Conservation (phyloP, 306 rosid genomes). For the Cotoneaster glaucophyllus region DNA sequence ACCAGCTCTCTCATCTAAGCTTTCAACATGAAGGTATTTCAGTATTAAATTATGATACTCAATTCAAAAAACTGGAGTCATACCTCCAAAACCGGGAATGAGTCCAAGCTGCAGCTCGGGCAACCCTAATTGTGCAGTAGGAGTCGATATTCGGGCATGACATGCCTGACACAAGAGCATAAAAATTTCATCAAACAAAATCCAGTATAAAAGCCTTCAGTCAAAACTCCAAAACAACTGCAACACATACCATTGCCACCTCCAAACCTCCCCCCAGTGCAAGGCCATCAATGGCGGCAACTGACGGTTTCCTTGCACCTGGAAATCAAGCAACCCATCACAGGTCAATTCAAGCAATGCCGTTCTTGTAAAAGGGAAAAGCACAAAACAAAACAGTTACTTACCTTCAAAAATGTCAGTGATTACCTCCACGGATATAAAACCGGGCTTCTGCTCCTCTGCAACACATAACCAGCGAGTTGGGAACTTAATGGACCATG, state of each 20-base stretch:
- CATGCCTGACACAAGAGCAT: constrained; percentile 51
- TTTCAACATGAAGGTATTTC: not conserved
- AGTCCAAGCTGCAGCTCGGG: constrained; percentile 98
- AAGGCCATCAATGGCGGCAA: constrained; percentile 97
- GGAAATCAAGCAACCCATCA: constrained; percentile 16
- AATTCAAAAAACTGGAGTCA: not conserved
- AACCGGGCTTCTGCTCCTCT: constrained; percentile 55
- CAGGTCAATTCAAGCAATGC: constrained; percentile 1
- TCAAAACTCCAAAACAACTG: not conserved
- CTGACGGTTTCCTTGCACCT: constrained; percentile 83
- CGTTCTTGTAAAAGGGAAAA: not conserved
- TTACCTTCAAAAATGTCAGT: constrained; percentile 75
- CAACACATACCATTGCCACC: constrained; percentile 77
- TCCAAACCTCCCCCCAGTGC: constrained; percentile 99
- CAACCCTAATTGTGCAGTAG: constrained; percentile 83
- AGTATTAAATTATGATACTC: not conserved
- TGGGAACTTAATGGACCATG: constrained; percentile 6
- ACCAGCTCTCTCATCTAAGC: not conserved
- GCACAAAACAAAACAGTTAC: not conserved
- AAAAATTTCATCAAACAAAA: not conserved
- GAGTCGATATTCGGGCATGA: constrained; percentile 80
- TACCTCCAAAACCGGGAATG: constrained; percentile 99
- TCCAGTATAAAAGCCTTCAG: not conserved
- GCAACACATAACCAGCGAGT: constrained; percentile 3
- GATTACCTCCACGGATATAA: constrained; percentile 59